These are phyloP conservation scores for Aspergillus chevalieri DNA, from an alignment of 2,329 filamentous ascomycete species.

Conservation along the genomic window DNA sequence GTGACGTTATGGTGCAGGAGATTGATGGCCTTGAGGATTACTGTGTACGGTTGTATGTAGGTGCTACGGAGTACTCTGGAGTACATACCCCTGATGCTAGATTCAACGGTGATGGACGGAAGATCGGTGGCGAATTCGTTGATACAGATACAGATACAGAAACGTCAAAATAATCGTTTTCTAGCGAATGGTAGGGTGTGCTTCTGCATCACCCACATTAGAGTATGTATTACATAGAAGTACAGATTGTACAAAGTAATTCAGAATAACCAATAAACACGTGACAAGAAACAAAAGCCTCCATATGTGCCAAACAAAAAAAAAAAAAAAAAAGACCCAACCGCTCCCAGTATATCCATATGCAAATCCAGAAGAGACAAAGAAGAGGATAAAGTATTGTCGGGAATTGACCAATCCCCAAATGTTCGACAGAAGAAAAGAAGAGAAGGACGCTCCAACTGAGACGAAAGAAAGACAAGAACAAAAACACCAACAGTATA, in stretches of 20 bases:
- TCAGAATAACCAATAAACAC: constrained; percentile 3
- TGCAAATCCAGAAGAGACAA: constrained; percentile 12
- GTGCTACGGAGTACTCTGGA: no score
- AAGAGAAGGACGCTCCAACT: constrained; percentile 10
- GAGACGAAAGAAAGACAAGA: constrained; percentile 11
- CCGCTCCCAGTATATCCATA: constrained; percentile 24
- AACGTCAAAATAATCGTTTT: no score
- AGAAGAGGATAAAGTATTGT: constrained; percentile 6
- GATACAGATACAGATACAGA: no score
- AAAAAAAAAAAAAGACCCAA: constrained; percentile 14
- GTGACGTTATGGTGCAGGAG: no score
- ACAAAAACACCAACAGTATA: constrained; percentile 10
- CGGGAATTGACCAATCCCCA: not conserved
- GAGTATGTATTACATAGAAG: not conserved
- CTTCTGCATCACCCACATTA: not conserved
- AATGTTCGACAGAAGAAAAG: constrained; percentile 5
- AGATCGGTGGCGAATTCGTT: no score
- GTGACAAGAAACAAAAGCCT: constrained; percentile 16
- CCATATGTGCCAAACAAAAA: constrained; percentile 15
- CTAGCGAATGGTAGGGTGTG: no score
- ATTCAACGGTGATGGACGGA: no score
- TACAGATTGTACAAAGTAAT: not conserved
- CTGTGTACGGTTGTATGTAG: no score
- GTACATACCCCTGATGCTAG: no score
- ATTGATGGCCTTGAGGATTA: no score